These are phyloP conservation scores for Malus hybrid DNA, from an alignment of 331 rosid species.

Conservation along the genomic window DNA sequence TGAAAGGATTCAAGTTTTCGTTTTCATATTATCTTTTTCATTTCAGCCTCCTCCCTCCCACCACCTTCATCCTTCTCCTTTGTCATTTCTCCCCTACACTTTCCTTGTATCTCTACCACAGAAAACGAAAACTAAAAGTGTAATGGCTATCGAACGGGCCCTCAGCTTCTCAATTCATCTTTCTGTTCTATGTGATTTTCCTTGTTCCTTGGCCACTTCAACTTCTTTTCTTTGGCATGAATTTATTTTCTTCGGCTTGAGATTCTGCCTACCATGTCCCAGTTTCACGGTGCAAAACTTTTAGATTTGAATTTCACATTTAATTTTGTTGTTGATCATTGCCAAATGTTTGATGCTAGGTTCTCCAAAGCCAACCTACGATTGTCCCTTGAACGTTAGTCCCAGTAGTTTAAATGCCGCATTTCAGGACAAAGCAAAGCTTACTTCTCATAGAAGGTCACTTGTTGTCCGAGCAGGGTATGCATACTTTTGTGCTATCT, in stretches of 20 bases:
- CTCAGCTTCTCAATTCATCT: not conserved
- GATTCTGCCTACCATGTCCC: not conserved
- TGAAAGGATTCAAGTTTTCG: not conserved
- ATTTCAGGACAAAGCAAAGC: slow-evolving; percentile 24
- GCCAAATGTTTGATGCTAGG: slow-evolving; percentile 30
- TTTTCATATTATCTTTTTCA: not conserved
- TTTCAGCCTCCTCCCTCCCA: not conserved
- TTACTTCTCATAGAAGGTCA: slow-evolving; percentile 18
- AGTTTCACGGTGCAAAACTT: not conserved
- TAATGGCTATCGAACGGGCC: not conserved
- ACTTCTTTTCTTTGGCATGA: not conserved
- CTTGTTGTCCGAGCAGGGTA: slow-evolving; percentile 51
- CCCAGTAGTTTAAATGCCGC: slow-evolving; percentile 16
- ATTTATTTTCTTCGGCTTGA: not conserved
- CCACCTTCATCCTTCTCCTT: not conserved
- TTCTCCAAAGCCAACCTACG: slow-evolving; percentile 34
- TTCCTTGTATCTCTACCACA: not conserved
- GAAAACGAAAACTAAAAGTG: not conserved
- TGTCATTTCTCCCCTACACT: not conserved
- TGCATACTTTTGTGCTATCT: not conserved
- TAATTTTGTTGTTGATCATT: not conserved
- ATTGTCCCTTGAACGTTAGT: slow-evolving; percentile 33
- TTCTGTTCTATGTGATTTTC: not conserved
- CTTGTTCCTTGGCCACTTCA: not conserved
- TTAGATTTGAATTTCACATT: not conserved